Conservation (phyloP, 257 asterid species). For the Lithospermum erythrorhizon region DNA sequence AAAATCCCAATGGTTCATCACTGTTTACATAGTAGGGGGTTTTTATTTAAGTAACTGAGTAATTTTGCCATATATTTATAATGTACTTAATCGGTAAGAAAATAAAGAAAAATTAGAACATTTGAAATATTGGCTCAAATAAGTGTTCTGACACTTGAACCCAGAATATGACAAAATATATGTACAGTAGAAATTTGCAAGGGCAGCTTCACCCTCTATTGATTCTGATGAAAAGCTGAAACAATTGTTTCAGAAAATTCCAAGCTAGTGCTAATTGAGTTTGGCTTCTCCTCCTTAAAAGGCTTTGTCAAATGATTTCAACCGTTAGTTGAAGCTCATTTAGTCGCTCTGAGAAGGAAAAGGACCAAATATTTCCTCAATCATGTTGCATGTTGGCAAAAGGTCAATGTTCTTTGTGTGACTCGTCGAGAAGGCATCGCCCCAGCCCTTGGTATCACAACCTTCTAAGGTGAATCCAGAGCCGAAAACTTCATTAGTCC, state of each 20-base stretch:
- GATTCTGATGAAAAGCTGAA: not conserved
- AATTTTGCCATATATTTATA: no score
- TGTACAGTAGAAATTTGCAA: not conserved
- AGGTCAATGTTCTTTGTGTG: slow-evolving; percentile 14
- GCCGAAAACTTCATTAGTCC: slow-evolving; percentile 7
- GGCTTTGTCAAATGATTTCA: not conserved
- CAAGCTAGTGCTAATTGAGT: not conserved
- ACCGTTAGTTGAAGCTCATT: not conserved
- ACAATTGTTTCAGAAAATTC: not conserved
- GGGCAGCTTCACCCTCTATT: not conserved
- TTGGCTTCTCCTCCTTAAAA: not conserved
- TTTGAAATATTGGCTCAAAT: no score
- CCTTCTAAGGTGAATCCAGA: slow-evolving; percentile 11
- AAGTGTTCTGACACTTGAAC: no score
- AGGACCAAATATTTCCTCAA: slow-evolving; percentile 31
- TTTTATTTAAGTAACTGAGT: no score
- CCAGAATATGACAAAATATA: not conserved
- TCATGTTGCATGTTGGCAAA: slow-evolving; percentile 27
- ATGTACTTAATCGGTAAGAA: no score
- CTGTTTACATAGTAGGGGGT: no score
- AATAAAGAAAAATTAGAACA: no score
- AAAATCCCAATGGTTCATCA: no score
- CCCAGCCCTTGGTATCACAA: slow-evolving; percentile 19
- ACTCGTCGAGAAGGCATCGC: slow-evolving; percentile 9
- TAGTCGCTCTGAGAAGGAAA: slow-evolving; percentile 12